Evolutionary conservation across 176 grass and related monocot species (phyloP), one percentile per base, ranked within the genome.

Genomic region (Bonia amplexicaulis): DNA sequence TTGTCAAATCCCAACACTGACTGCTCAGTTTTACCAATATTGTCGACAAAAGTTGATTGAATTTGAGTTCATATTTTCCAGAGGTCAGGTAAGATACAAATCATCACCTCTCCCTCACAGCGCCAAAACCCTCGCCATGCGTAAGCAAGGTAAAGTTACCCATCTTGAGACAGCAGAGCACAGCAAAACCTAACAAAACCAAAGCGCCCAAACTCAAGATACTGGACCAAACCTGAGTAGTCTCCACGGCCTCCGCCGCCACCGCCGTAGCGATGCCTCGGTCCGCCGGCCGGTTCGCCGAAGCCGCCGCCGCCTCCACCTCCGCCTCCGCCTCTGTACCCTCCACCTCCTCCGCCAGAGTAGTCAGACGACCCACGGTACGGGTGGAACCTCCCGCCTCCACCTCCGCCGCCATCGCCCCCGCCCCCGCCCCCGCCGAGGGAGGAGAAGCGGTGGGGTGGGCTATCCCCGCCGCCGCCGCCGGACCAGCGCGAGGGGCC

Each of bases 341-440:
- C 85, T 25, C 88, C 91, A 25, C 67, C 89, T 25, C 79, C 80
- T 31, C 76, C 73, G 6, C 87, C 73, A 33, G 71, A 76, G 62
- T 89, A 78, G 16, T 85, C 86, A 16, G 86, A 89, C 9, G 77
- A 67, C 1, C 37, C 84, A 54, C 89, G 87, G 67, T 94, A 94
- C 11, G 92, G 92, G 54, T 94, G 92, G 31, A 89, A 91, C 75
- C 92, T 90, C 63, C 86, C 92, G 35, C 90, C 82, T 19, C 87
- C 74, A 9, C 79, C 89, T 23, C 83, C 78, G 13, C 73, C 80
- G 3, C 86, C 77, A 4, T 66, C 71, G 61, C 79, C 73, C 2
- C 55, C 78, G 14, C 72, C 74, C 6, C 66, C 87, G 23, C 44
- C 84, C 6, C 78, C 88, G 5, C 81, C 51, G 14, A 83, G 71